Conservation (phyloP, 2,329 filamentous ascomycete genomes). For the Graphilbum sp. region DNA sequence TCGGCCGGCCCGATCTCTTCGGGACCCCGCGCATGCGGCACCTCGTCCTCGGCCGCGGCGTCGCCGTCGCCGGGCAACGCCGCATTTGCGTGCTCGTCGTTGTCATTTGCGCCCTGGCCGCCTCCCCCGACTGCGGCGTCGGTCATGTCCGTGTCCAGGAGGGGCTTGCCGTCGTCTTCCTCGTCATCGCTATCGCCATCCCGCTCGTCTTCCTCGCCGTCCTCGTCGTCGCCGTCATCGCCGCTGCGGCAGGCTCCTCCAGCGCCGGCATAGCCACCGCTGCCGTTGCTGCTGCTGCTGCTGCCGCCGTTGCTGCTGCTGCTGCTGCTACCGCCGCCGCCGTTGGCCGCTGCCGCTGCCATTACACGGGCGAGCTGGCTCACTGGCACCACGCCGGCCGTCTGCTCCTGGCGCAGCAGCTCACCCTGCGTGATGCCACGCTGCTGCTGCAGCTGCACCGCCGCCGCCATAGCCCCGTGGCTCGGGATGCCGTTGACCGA, state of each 20-base stretch:
- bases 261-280: no score
- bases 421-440: conserved; percentile 67
- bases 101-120: no score
- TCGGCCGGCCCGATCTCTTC: conserved; percentile 75
- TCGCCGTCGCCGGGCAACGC: no score
- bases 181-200: neutral
- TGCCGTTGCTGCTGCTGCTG: conserved; percentile 4
- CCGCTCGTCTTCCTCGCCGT: conserved; percentile 12
- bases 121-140: no score
- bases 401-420: conserved; percentile 71
- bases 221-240: conserved; percentile 4
- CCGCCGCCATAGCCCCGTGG: conserved; percentile 20
- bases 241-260: no score
- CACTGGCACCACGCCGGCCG: conserved; percentile 60
- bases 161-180: neutral
- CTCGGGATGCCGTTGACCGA: conserved; percentile 54
- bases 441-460: conserved; percentile 12
- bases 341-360: conserved; percentile 3
- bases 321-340: no score
- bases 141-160: conserved; percentile 3
- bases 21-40: conserved; percentile 72
- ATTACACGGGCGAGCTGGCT: conserved; percentile 34
- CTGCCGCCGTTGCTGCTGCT: no score
- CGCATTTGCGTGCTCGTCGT: conserved; percentile 9
- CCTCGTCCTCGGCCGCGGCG: conserved; percentile 31